These are phyloP conservation scores for Citrus mangshanensis DNA, from an alignment of 345 rosid species.

Conservation along the genomic window DNA sequence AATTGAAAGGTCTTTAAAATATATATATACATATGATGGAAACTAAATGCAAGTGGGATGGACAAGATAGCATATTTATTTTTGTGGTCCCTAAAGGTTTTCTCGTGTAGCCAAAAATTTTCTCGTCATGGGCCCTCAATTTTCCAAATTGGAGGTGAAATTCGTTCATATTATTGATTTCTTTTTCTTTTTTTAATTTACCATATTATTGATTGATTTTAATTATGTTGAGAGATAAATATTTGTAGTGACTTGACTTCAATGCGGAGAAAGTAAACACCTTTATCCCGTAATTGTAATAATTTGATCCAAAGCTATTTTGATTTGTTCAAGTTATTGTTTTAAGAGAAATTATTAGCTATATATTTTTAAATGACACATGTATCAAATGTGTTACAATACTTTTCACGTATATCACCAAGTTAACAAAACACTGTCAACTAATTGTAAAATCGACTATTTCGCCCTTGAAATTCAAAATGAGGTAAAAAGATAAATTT, in stretches of 20 bases:
- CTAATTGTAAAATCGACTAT: too few species aligned
- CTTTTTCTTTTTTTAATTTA: too few species aligned
- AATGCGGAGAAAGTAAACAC: not conserved
- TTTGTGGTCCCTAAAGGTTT: not conserved
- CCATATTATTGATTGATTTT: not conserved
- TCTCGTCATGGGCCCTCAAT: not conserved
- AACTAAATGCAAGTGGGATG: not conserved
- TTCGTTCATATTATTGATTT: not conserved
- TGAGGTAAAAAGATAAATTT: too few species aligned
- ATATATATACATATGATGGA: not conserved
- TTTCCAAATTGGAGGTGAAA: not conserved
- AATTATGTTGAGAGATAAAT: not conserved
- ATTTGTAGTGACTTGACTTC: too few species aligned
- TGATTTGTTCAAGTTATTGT: not conserved
- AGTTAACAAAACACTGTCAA: too few species aligned
- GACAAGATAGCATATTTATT: not conserved
- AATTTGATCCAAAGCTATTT: not conserved
- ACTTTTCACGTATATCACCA: too few species aligned
- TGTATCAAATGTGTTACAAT: accelerated
- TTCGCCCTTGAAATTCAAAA: too few species aligned
- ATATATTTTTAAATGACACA: too few species aligned
- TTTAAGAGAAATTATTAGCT: too few species aligned
- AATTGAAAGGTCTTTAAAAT: too few species aligned
- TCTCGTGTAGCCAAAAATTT: not conserved
- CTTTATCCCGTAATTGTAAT: not conserved